Percentiles rank a stretch among this genome's conserved stretches.
These are phyloP conservation scores for Oryza nivara DNA, from an alignment of 176 grass and related monocot genomes.

Conservation along the genomic window DNA sequence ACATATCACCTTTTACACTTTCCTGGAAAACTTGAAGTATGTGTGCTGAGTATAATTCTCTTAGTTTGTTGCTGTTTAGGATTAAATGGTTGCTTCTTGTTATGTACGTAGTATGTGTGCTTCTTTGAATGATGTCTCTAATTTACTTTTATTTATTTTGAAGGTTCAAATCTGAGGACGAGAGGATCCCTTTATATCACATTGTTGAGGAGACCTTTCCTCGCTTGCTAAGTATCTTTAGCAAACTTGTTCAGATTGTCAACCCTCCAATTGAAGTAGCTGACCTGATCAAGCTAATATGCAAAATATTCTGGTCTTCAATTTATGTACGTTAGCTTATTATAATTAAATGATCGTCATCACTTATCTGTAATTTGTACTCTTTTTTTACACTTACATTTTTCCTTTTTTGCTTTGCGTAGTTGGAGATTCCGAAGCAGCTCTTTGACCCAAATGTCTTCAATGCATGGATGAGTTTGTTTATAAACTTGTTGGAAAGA, in stretches of 20 bases:
- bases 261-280: conserved; percentile 88
- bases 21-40: background rate
- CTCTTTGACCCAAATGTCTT: conserved; percentile 72
- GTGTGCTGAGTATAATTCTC: background rate
- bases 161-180: conserved; percentile 99
- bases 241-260: conserved; percentile 77
- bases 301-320: conserved; percentile 99
- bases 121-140: conserved; percentile 1
- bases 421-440: conserved; percentile 94
- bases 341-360: conserved; percentile 33
- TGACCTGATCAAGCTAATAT: conserved; percentile 90
- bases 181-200: conserved; percentile 79
- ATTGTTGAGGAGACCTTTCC: conserved; percentile 87
- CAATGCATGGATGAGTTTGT: conserved; percentile 91
- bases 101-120: background rate
- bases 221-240: conserved; percentile 75
- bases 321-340: conserved; percentile 77
- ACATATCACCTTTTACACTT: background rate
- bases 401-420: conserved; percentile 30
- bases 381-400: conserved; percentile 3
- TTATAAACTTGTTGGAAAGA: conserved; percentile 77
- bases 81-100: background rate
- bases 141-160: conserved; percentile 35
- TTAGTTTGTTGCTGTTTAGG: background rate
- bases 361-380: conserved; percentile 4